Conservation (phyloP, 257 asterid genomes). For the Forsythia suspensa region DNA sequence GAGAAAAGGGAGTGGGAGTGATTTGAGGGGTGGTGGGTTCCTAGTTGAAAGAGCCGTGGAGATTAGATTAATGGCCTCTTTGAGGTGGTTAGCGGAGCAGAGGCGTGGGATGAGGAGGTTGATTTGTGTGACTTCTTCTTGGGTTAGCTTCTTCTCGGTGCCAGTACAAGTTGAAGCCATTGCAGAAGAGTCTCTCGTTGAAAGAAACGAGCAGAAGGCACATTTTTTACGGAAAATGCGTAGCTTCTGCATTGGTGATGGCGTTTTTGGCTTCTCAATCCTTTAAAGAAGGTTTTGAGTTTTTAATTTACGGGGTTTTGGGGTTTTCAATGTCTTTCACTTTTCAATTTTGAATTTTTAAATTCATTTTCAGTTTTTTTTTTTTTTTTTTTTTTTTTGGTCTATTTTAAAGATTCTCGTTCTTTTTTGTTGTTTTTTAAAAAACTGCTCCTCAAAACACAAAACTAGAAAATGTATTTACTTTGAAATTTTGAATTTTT, state of each 20-base stretch:
- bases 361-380: too few species aligned
- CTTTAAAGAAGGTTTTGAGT: too few species aligned
- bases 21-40: constrained; percentile 41
- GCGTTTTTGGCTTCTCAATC: too few species aligned
- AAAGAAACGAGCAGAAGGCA: constrained; percentile 18
- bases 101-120: constrained; percentile 54
- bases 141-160: constrained; percentile 22
- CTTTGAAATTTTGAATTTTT: too few species aligned
- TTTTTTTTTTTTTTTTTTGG: too few species aligned
- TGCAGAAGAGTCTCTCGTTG: not conserved
- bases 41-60: constrained; percentile 46
- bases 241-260: constrained; percentile 18
- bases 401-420: too few species aligned
- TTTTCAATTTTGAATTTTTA: too few species aligned
- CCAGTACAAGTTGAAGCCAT: constrained; percentile 9
- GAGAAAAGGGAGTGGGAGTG: constrained; percentile 44
- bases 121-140: constrained; percentile 45
- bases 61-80: constrained; percentile 47
- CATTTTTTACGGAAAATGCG: constrained; percentile 23
- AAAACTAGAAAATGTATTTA: too few species aligned
- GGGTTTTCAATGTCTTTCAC: too few species aligned
- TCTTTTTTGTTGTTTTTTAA: too few species aligned
- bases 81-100: constrained; percentile 49
- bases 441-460: too few species aligned
- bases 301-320: too few species aligned